phyloP scores from a whole-genome alignment of 2,329 filamentous ascomycete species.

The Colletotrichum neosansevieriae region DNA sequence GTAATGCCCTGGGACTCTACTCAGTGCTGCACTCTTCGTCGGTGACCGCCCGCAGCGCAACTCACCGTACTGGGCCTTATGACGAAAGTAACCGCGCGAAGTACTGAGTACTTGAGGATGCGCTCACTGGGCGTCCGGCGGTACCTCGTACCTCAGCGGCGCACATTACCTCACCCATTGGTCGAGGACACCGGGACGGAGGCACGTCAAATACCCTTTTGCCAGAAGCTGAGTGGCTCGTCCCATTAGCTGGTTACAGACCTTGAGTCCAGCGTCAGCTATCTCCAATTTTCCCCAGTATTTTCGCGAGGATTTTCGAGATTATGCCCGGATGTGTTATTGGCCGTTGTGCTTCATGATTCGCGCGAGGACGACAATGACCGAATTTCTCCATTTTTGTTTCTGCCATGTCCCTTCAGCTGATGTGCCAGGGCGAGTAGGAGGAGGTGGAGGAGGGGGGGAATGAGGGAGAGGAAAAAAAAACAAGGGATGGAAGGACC shows the following conservation, averaged over 20 bases:
- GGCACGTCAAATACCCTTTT: constrained; percentile 19
- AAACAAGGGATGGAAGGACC: constrained; percentile 29
- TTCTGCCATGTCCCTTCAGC: constrained; percentile 26
- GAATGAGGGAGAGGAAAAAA: neutral
- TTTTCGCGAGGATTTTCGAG: constrained; percentile 30
- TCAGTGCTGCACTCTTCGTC: neutral
- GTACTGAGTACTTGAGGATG: constrained; percentile 9
- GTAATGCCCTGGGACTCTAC: neutral
- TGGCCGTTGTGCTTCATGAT: constrained; percentile 27
- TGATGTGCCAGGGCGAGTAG: neutral
- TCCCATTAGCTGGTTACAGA: constrained; percentile 25
- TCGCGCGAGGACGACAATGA: constrained; percentile 34
- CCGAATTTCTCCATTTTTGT: constrained; percentile 35
- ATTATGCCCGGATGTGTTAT: constrained; percentile 16
- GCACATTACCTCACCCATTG: constrained; percentile 17
- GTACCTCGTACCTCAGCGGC: constrained; percentile 6
- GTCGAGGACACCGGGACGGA: neutral
- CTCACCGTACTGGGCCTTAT: constrained; percentile 3
- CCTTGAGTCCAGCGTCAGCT: constrained; percentile 18
- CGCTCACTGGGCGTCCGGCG: constrained; percentile 6
- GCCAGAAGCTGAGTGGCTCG: constrained; percentile 6
- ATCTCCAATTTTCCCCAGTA: constrained; percentile 30
- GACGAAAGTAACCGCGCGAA: constrained; percentile 30
- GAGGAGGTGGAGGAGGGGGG: neutral
- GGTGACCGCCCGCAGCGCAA: constrained; percentile 1